phyloP scores from a whole-genome alignment of 2,329 filamentous ascomycete species.

The Xylariaceae sp. region DNA sequence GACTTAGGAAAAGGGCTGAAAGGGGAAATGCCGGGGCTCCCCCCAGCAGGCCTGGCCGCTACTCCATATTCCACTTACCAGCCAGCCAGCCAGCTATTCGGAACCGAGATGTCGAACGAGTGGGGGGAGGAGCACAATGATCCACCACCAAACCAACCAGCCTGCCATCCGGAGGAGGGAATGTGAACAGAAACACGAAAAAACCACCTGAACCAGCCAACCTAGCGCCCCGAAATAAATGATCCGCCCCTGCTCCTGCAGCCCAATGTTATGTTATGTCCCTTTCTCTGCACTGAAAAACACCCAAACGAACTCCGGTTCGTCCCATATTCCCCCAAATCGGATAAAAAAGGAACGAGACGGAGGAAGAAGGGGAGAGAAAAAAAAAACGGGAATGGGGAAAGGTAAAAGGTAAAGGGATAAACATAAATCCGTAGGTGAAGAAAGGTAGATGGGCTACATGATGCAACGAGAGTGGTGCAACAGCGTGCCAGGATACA shows the following conservation, averaged over 20 bases:
- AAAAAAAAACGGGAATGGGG: too few species aligned
- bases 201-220: neutral
- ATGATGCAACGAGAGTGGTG: conserved; percentile 10
- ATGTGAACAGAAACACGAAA: neutral
- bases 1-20: neutral
- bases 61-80: too few species aligned
- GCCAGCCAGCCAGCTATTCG: too few species aligned
- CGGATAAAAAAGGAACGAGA: neutral
- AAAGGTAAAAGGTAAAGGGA: too few species aligned
- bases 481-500: neutral
- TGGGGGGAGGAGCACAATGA: neutral
- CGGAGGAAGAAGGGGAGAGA: neutral
- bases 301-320: neutral
- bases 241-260: neutral
- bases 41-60: neutral
- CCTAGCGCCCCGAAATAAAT: neutral
- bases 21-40: too few species aligned
- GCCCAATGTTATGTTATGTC: neutral
- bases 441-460: conserved; percentile 17
- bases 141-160: neutral
- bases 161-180: too few species aligned
- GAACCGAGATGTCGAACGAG: neutral
- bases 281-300: neutral
- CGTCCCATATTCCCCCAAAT: neutral
- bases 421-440: conserved; percentile 10